These are phyloP conservation scores for Cutaneotrichosporon cutaneum DNA, from an alignment of 1,284 basidiomycete species.

Conservation along the genomic window DNA sequence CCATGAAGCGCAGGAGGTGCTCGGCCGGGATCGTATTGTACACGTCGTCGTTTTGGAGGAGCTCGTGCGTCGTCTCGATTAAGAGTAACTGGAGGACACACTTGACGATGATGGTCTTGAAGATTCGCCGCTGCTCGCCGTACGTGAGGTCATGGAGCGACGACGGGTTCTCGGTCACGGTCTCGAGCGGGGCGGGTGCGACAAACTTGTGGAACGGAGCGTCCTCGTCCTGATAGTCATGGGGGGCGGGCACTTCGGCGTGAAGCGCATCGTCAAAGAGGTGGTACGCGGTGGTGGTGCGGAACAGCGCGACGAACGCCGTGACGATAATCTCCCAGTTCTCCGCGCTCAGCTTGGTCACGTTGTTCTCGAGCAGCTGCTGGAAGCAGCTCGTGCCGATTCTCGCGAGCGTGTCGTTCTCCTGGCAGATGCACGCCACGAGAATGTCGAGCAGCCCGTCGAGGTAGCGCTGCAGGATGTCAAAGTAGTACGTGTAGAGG, in stretches of 20 bases:
- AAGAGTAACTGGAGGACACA: slow-evolving; percentile 95
- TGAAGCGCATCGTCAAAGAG: slow-evolving; percentile 88
- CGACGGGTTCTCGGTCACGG: slow-evolving; percentile 32
- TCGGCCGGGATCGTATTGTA: slow-evolving; percentile 93
- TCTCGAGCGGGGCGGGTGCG: slow-evolving; percentile 48
- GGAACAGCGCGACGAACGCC: slow-evolving; percentile 93
- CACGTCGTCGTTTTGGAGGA: slow-evolving; percentile 86
- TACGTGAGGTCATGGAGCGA: slow-evolving; percentile 42
- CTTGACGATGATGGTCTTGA: slow-evolving; percentile 99
- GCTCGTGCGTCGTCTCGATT: slow-evolving; percentile 96
- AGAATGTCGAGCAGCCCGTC: slow-evolving; percentile 90
- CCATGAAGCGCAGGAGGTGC: slow-evolving; percentile 88
- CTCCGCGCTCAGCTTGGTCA: slow-evolving; percentile 75
- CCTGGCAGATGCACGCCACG: slow-evolving; percentile 96
- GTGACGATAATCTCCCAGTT: slow-evolving; percentile 92
- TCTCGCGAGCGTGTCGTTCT: slow-evolving; percentile 95
- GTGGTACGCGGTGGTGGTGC: slow-evolving; percentile 96
- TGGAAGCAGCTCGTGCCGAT: slow-evolving; percentile 98
- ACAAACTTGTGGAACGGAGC: slow-evolving; percentile 52
- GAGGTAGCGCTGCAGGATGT: slow-evolving; percentile 82
- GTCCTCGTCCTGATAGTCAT: slow-evolving; percentile 57
- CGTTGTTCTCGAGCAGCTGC: slow-evolving; percentile 91
- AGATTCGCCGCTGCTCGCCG: slow-evolving; percentile 76
- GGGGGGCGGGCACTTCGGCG: slow-evolving; percentile 68
- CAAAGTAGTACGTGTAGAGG: slow-evolving; percentile 94